Conservation (phyloP, 2,329 filamentous ascomycete species). For the Diaporthe batatas region DNA sequence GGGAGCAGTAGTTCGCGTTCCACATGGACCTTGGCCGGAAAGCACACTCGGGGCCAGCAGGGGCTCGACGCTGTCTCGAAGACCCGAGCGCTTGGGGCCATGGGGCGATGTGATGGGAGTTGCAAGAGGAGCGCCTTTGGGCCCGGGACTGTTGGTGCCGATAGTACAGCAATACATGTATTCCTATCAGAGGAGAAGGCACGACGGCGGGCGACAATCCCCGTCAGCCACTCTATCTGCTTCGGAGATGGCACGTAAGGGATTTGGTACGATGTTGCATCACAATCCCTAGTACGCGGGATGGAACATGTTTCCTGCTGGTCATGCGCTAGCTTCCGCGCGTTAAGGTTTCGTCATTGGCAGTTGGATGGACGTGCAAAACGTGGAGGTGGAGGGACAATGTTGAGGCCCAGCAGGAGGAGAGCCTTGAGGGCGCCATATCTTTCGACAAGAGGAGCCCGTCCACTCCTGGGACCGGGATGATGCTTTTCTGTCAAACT, state of each 20-base stretch:
- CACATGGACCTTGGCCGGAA: slow-evolving; percentile 7
- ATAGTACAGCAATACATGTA: not conserved
- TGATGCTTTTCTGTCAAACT: slow-evolving; percentile 18
- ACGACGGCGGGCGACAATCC: not conserved
- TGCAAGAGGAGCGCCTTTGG: slow-evolving; percentile 4
- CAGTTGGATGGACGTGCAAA: slow-evolving; percentile 25
- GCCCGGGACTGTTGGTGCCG: not conserved
- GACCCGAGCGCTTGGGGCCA: not conserved
- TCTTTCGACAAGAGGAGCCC: not conserved
- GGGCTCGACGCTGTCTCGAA: not conserved
- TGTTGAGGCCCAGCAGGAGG: not conserved
- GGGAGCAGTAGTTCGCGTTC: slow-evolving; percentile 11
- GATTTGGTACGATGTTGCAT: slow-evolving; percentile 31
- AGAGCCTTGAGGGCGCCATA: no score
- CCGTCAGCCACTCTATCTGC: slow-evolving; percentile 19
- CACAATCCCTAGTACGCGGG: slow-evolving; percentile 27
- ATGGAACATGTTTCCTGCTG: slow-evolving; percentile 30
- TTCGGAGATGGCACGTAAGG: slow-evolving; percentile 18
- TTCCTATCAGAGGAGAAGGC: slow-evolving; percentile 6
- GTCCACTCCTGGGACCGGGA: slow-evolving; percentile 10
- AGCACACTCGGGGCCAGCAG: no score
- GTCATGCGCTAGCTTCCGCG: slow-evolving; percentile 30
- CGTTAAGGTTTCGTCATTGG: slow-evolving; percentile 32
- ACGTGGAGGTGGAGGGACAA: slow-evolving; percentile 13
- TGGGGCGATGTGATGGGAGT: not conserved